Evolutionary conservation across 331 rosid species (phyloP).

Genomic region (Malus hybrid): DNA sequence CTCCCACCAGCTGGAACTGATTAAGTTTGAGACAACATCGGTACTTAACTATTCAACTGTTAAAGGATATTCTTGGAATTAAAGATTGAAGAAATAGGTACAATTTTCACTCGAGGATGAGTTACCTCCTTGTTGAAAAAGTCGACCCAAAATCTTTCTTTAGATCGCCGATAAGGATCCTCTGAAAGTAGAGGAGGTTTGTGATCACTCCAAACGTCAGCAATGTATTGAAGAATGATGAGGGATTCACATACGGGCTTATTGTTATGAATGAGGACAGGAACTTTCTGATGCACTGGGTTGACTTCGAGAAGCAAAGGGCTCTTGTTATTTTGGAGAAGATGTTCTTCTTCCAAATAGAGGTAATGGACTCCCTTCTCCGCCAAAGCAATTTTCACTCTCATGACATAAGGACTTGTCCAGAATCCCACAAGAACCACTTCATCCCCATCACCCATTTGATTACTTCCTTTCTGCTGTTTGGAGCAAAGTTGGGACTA

Average conservation of each 20-base stretch:
- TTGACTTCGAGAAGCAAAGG: slow-evolving; percentile 3
- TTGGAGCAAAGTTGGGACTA: not conserved
- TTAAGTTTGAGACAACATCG: too few relatives aligned
- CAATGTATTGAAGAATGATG: slow-evolving; percentile 6
- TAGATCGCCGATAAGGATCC: not conserved
- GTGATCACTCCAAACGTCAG: not conserved
- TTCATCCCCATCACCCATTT: slow-evolving; percentile 1
- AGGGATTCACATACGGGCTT: slow-evolving; percentile 14
- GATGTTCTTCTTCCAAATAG: slow-evolving; percentile 4
- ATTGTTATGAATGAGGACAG: not conserved
- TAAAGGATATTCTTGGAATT: too few relatives aligned
- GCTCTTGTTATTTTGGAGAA: not conserved
- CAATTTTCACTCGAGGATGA: not conserved
- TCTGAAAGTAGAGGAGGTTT: not conserved
- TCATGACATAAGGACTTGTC: slow-evolving; percentile 13
- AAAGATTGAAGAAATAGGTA: not conserved
- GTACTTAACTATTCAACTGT: too few relatives aligned
- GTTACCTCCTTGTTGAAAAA: slow-evolving; percentile 8
- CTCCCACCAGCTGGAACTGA: too few relatives aligned
- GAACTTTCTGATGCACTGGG: slow-evolving; percentile 5
- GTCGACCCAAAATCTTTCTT: slow-evolving; percentile 12
- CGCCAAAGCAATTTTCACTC: slow-evolving; percentile 13
- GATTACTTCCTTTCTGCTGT: not conserved
- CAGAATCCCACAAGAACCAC: slow-evolving; percentile 16
- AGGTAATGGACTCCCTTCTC: slow-evolving; percentile 14